Conservation (phyloP, 2,329 filamentous ascomycete genomes). For the Aureobasidium sp. region DNA sequence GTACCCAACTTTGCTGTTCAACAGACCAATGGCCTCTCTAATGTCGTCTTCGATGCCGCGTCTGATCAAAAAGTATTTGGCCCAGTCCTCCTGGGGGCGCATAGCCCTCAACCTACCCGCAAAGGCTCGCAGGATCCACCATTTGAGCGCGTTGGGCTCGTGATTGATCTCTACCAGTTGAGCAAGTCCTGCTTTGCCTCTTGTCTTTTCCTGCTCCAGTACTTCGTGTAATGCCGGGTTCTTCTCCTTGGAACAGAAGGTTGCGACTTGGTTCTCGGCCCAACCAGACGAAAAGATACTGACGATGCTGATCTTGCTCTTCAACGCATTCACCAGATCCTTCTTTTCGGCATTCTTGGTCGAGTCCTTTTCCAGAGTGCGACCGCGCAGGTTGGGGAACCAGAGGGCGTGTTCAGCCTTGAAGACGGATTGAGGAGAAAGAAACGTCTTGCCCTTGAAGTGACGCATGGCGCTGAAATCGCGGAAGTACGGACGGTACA, state of each 20-base stretch:
- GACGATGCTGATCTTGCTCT: conserved; percentile 67
- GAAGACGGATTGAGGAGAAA: conserved; percentile 78
- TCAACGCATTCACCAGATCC: conserved; percentile 67
- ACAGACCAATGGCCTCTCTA: conserved; percentile 53
- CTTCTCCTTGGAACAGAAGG: conserved; percentile 55
- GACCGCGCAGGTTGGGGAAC: conserved; percentile 85
- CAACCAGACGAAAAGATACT: conserved; percentile 74
- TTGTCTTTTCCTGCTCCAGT: conserved; percentile 43
- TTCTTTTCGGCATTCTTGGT: conserved; percentile 53
- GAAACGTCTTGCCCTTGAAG: conserved; percentile 80
- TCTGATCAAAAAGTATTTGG: conserved; percentile 50
- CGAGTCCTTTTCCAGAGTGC: conserved; percentile 63
- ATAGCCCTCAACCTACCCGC: conserved; percentile 41
- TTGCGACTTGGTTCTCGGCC: conserved; percentile 71
- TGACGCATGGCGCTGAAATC: conserved; percentile 86
- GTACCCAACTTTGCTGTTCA: conserved; percentile 91
- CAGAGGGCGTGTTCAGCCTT: conserved; percentile 72
- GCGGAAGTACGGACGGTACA: conserved; percentile 85
- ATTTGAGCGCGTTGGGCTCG: conserved; percentile 66
- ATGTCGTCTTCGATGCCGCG: conserved; percentile 48
- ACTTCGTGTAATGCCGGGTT: conserved; percentile 63
- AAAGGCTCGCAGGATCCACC: conserved; percentile 48
- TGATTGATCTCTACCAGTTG: conserved; percentile 84
- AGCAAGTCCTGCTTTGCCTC: conserved; percentile 31
- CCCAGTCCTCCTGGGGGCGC: conserved; percentile 43